phyloP scores from a whole-genome alignment of 352 stramenopile genomes.

The Halophytophthora batemanensis region DNA sequence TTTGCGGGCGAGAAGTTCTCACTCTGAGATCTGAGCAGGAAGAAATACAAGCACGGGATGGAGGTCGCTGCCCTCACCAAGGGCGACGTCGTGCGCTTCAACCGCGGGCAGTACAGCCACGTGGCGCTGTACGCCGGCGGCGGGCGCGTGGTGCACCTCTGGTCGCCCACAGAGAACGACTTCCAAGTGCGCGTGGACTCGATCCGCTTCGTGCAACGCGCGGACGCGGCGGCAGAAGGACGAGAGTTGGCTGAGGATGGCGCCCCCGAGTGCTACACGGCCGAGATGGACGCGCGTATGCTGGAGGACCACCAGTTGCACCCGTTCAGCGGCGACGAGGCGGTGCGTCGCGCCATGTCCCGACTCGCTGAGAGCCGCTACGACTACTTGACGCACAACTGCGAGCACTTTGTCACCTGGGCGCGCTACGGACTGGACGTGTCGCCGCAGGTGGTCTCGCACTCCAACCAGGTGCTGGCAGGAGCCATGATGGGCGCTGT shows the following conservation, averaged over 20 bases:
- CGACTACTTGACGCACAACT: constrained; percentile 56
- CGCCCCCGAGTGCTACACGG: constrained; percentile 35
- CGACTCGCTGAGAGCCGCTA: constrained; percentile 56
- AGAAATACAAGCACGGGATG: too few species aligned
- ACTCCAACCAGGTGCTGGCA: constrained; percentile 58
- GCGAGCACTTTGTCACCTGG: constrained; percentile 81
- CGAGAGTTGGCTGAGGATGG: background rate
- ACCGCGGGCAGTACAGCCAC: constrained; percentile 62
- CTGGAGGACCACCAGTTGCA: constrained; percentile 30
- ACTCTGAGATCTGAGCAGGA: too few species aligned
- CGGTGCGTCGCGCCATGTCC: constrained; percentile 41
- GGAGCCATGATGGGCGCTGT: constrained; percentile 57
- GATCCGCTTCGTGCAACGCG: constrained; percentile 36
- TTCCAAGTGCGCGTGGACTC: constrained; percentile 68
- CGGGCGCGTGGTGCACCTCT: constrained; percentile 60
- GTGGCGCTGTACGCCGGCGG: constrained; percentile 48
- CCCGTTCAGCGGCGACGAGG: constrained; percentile 39
- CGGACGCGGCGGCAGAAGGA: background rate
- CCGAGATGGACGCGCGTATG: constrained; percentile 55
- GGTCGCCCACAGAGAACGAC: constrained; percentile 36
- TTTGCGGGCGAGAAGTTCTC: too few species aligned
- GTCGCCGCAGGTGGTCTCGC: constrained; percentile 55
- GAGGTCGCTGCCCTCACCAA: constrained; percentile 8
- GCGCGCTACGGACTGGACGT: constrained; percentile 50
- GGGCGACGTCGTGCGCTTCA: constrained; percentile 64